Evolutionary conservation across 2,329 filamentous ascomycete genomes (phyloP), one percentile per base, ranked within the genome.

Genomic region (Penicillium expansum): DNA sequence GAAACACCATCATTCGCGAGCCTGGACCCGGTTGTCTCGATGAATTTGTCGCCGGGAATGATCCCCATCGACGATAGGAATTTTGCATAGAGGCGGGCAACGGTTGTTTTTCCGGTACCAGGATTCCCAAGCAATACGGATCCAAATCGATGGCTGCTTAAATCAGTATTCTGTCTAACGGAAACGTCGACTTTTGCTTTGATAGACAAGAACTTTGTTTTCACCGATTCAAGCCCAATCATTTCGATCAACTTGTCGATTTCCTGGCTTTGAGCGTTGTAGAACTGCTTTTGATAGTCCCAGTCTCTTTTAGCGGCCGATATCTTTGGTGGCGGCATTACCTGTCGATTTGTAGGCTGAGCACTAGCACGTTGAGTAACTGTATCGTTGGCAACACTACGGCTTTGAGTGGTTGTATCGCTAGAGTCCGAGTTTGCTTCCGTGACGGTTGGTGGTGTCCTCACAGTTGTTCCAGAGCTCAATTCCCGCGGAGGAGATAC

Each of bases 41-140:
- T 69, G 59, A 92, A 88, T 2, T 62, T 57, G 9, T 70, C 69
- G 0, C 88, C 87, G 0, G 87, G 79, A 5, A 93, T 76, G 0
- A 84, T 83, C 0, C 86, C 84, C 0, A 89, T 74, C 0, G 83
- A 80, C 0, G 80, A 78, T 0, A 93, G 75, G 35, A 91, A 87
- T 7, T 83, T 79, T 0, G 83, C 86, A 56, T 90, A 92, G 0
- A 89, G 73, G 0, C 89, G 80, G 0, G 89, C 89, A 0, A 92
- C 86, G 0, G 89, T 92, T 0, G 90, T 93, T 75, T 92, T 92
- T 0, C 85, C 88, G 55, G 89, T 92, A 4, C 90, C 89, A 0
- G 89, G 89, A 63, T 92, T 92, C 0, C 89, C 89, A 0, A 92
- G 73, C 3, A 92, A 71, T 0, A 81, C 80, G 1, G 82, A 80